Evolutionary conservation across 1,284 basidiomycete species (phyloP).

Genomic region (Mycosarcoma mackinlayi): DNA sequence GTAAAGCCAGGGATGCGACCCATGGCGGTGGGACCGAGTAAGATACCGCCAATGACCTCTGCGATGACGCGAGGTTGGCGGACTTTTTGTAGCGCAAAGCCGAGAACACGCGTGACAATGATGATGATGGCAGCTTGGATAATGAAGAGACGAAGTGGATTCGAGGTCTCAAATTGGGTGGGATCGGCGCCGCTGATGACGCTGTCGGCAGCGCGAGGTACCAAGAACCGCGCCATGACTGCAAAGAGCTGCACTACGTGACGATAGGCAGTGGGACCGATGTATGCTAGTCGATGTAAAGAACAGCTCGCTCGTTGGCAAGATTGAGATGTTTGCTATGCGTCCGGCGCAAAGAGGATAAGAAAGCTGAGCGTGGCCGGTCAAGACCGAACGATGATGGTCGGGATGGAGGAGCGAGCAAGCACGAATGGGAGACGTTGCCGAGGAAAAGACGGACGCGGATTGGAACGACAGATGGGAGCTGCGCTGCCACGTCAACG

Average conservation of each 20-base stretch:
- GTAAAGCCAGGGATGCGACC: slow-evolving; percentile 64
- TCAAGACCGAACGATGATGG: background rate
- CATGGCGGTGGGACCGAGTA: slow-evolving; percentile 71
- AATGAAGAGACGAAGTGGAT: slow-evolving; percentile 85
- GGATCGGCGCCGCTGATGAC: slow-evolving; percentile 78
- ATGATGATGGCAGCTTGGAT: slow-evolving; percentile 77
- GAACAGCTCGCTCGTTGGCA: background rate
- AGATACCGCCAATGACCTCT: slow-evolving; percentile 84
- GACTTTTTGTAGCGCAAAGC: slow-evolving; percentile 75
- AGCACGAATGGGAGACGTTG: background rate
- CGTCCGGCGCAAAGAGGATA: slow-evolving; percentile 12
- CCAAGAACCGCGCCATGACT: slow-evolving; percentile 30
- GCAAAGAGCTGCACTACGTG: background rate
- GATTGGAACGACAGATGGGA: slow-evolving; percentile 1
- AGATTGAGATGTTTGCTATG: background rate
- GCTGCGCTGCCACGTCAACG: background rate
- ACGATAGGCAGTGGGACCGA: background rate
- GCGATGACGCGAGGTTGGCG: slow-evolving; percentile 87
- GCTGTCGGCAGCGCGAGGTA: slow-evolving; percentile 52
- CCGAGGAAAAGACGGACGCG: background rate
- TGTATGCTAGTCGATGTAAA: background rate
- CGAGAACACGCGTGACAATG: slow-evolving; percentile 78
- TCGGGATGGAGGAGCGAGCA: background rate
- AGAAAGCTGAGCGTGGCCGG: background rate
- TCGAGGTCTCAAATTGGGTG: slow-evolving; percentile 72